Conservation (phyloP, 495 filamentous ascomycete species). For the Penicillium argentinense region DNA sequence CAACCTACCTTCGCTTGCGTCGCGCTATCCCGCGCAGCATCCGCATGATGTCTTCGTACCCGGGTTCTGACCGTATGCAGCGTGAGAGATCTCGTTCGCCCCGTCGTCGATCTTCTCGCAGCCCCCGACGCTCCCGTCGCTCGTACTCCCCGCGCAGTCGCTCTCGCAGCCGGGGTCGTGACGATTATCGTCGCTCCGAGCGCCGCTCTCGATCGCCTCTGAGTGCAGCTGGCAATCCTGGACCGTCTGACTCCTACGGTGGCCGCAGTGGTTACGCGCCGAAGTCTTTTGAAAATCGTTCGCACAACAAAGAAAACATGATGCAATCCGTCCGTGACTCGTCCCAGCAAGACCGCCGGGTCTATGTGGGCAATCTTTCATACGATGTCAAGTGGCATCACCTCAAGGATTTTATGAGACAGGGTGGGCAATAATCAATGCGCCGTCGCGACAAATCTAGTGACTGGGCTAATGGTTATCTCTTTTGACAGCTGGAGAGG, state of each 20-base stretch:
- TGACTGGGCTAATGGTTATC: slow-evolving; percentile 31
- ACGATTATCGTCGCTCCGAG: slow-evolving; percentile 81
- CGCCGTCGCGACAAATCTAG: background rate
- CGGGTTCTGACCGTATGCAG: slow-evolving; percentile 54
- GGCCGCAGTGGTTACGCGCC: slow-evolving; percentile 59
- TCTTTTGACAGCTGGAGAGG: slow-evolving; percentile 80
- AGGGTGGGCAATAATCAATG: slow-evolving; percentile 66
- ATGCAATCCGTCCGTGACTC: slow-evolving; percentile 90
- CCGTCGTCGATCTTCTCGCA: slow-evolving; percentile 77
- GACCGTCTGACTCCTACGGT: slow-evolving; percentile 60
- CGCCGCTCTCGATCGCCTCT: slow-evolving; percentile 83
- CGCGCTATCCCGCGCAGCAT: slow-evolving; percentile 11
- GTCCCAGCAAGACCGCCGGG: slow-evolving; percentile 96
- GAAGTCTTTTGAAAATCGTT: slow-evolving; percentile 80
- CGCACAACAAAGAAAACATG: slow-evolving; percentile 87
- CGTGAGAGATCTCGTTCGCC: slow-evolving; percentile 95
- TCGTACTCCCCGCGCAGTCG: slow-evolving; percentile 93
- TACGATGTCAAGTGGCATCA: slow-evolving; percentile 99
- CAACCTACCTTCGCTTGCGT: slow-evolving; percentile 16
- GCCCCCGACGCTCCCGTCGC: slow-evolving; percentile 70
- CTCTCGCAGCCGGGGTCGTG: slow-evolving; percentile 84
- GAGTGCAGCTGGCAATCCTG: slow-evolving; percentile 71
- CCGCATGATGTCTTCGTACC: slow-evolving; percentile 35
- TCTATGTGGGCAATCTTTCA: slow-evolving; percentile 98
- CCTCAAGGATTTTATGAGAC: slow-evolving; percentile 99